phyloP scores from a whole-genome alignment of 495 filamentous ascomycete genomes.

The Podospora sp. region DNA sequence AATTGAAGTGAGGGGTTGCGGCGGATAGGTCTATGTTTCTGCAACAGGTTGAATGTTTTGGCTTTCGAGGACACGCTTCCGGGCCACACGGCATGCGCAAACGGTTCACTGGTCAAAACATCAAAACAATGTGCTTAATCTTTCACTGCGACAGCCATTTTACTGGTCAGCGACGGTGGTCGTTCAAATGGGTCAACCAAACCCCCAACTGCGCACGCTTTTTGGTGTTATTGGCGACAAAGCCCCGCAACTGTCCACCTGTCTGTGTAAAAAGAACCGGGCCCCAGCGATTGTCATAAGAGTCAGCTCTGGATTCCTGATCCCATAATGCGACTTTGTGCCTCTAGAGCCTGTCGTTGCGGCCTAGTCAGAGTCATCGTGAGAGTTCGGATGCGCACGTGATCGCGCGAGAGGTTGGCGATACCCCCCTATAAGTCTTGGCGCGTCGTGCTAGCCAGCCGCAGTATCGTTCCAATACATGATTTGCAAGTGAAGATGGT shows the following conservation, averaged over 20 bases:
- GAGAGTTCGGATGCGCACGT: conserved; percentile 18
- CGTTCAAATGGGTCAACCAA: conserved; percentile 20
- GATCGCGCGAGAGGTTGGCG: conserved; percentile 25
- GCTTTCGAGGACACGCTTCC: conserved; percentile 13
- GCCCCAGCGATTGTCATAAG: background rate
- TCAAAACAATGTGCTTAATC: conserved; percentile 36
- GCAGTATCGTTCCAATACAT: background rate
- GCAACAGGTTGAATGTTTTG: conserved; percentile 15
- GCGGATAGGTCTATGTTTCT: conserved; percentile 14
- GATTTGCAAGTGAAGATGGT: background rate
- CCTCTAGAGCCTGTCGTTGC: background rate
- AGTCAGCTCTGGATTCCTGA: background rate
- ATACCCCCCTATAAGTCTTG: background rate
- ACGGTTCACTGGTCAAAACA: conserved; percentile 29
- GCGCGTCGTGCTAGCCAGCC: conserved; percentile 12
- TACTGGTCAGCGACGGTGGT: conserved; percentile 29
- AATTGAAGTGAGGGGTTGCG: conserved; percentile 16
- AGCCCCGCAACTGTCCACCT: background rate
- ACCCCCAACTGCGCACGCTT: background rate
- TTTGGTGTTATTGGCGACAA: conserved; percentile 2
- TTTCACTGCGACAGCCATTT: conserved; percentile 24
- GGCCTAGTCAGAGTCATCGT: conserved; percentile 2
- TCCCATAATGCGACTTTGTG: background rate
- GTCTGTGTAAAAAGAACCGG: background rate
- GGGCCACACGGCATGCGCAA: conserved; percentile 24